Evolutionary conservation across 352 stramenopile species (phyloP), one percentile per base, ranked within the genome.

Genomic region (Thalassiosira livingstoniorum): DNA sequence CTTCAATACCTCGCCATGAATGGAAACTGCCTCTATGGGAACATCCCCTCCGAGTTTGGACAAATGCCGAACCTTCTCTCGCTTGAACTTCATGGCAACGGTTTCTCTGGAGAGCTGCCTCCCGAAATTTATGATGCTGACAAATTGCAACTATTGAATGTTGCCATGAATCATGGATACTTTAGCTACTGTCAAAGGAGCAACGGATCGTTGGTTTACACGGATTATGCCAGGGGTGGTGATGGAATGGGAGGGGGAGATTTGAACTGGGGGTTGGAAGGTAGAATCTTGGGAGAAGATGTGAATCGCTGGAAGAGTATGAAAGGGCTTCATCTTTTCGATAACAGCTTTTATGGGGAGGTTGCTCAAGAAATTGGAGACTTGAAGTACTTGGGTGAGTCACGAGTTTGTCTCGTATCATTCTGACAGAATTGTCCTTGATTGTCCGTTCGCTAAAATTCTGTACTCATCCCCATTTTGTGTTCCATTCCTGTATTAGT

Each of bases 41-140:
- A 64, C 11, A 68, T 90, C 45, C 81, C 85, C 42, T 32, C 55
- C 27, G 71, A 91, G 61, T 61, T 85, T 5, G 75, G 67, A 15
- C 29, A 78, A 2, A 83, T 91, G 64, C 68, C 82, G 25, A 70
- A 87, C 34, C 68, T 92, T 7, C 43, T 85, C 25, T 82, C 80
- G 39, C 61, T 91, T 29, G 82, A 92, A 62, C 27, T 92, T 10
- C 75, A 91, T 23, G 82, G 80, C n/a, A 92, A 92, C 58, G 71
- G 63, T 42, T 34, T 88, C 3, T 71, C 60, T 15, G 80, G 80
- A 21, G 3, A 15, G 4, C 32, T 87, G 2, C 75, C 80, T 18
- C 0, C n/a, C 1, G 43, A 86, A 55, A 74, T 79, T 15, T 76
- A 68, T 18, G 66, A 64, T 13, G 64, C 72, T 0, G 32, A 35